Evolutionary conservation across 192 early-diverging fungal species (phyloP).

Genomic region (Endogone sp.): DNA sequence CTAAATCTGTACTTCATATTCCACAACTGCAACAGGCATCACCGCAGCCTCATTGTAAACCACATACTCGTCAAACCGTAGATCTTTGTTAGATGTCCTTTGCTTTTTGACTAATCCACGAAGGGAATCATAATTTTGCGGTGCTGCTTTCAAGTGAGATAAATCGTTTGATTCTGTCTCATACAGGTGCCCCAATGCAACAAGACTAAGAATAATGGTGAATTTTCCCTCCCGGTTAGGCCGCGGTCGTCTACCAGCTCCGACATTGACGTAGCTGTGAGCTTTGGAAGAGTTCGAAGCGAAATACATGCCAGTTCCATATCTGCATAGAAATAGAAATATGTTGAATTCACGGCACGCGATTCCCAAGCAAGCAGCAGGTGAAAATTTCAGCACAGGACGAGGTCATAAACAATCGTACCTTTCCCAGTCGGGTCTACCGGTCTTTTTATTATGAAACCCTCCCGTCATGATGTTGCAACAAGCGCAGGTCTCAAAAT

Average conservation of each 20-base stretch:
- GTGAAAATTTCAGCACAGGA: background rate
- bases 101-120: constrained; percentile 7
- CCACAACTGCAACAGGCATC: constrained; percentile 16
- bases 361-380: background rate
- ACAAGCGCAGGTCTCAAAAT: constrained; percentile 10
- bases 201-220: constrained; percentile 18
- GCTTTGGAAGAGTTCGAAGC: constrained; percentile 23
- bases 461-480: constrained; percentile 18
- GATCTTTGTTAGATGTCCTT: background rate
- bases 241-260: background rate
- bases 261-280: constrained; percentile 15
- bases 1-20: constrained; percentile 8
- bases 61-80: constrained; percentile 23
- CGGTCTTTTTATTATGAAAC: constrained; percentile 18
- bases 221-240: background rate
- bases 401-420: background rate
- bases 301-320: constrained; percentile 19
- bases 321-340: constrained; percentile 8
- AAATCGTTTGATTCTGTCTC: constrained; percentile 13
- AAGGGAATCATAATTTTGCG: constrained; percentile 17
- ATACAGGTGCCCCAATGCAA: constrained; percentile 15
- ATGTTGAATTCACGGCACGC: background rate
- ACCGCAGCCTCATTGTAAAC: constrained; percentile 17
- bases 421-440: background rate
- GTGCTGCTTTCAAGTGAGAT: constrained; percentile 10